phyloP scores from a whole-genome alignment of 257 asterid species.

The Echium plantagineum region DNA sequence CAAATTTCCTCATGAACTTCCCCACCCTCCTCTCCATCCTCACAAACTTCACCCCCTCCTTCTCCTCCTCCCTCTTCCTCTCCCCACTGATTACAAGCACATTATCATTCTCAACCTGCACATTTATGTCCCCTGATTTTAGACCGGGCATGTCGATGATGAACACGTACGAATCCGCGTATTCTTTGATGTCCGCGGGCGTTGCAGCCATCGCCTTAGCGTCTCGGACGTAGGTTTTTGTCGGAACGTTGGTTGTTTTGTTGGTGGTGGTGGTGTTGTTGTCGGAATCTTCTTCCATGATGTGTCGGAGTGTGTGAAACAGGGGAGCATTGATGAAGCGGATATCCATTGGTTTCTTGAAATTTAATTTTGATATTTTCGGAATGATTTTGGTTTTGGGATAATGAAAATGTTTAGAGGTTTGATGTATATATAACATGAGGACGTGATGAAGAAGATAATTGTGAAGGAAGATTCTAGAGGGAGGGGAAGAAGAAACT shows the following conservation, averaged over 20 bases:
- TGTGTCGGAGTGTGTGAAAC: no score
- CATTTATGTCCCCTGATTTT: constrained; percentile 27
- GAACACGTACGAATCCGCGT: constrained; percentile 21
- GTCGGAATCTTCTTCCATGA: no score
- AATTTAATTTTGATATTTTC: no score
- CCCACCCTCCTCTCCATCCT: constrained; percentile 38
- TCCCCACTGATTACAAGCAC: constrained; percentile 34
- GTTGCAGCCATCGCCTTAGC: constrained; percentile 34
- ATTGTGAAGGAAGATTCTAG: no score
- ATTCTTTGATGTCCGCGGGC: constrained; percentile 30
- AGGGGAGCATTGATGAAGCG: no score
- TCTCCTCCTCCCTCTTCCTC: constrained; percentile 20
- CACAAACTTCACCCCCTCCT: constrained; percentile 26
- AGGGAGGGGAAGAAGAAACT: no score
- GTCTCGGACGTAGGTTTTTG: background rate
- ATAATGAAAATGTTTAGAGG: no score
- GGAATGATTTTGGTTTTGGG: no score
- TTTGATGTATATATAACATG: no score
- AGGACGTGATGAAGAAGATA: no score
- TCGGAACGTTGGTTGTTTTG: background rate
- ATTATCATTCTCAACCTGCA: constrained; percentile 28
- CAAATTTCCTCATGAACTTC: constrained; percentile 35
- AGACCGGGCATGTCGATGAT: constrained; percentile 36
- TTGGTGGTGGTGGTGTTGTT: no score
- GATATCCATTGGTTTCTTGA: no score